Percentiles rank a stretch among this genome's conserved stretches.
Conservation (phyloP, 805 yeast genomes). For the Kuraishia borneana region DNA sequence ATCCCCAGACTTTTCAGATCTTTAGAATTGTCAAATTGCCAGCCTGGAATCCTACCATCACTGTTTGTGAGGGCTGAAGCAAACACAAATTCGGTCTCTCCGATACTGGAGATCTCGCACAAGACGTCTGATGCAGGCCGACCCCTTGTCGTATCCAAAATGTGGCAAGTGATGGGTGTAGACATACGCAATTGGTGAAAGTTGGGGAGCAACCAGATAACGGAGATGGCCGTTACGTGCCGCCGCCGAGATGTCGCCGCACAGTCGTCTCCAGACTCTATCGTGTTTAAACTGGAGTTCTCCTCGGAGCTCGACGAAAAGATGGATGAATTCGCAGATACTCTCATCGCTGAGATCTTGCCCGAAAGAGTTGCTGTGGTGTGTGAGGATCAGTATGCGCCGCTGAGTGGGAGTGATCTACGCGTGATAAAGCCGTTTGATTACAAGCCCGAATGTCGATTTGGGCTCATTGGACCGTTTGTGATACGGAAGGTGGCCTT, state of each 20-base stretch:
- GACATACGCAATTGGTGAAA: constrained; percentile 14
- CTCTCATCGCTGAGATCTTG: too few species aligned
- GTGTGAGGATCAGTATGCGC: too few species aligned
- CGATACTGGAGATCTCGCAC: constrained; percentile 42
- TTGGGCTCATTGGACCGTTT: too few species aligned
- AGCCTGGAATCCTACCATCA: constrained; percentile 71
- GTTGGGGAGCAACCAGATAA: background rate
- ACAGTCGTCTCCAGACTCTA: background rate
- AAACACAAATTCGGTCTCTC: constrained; percentile 28
- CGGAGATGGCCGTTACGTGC: background rate
- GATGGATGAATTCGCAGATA: too few species aligned
- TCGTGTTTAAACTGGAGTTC: background rate
- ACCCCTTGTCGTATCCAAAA: constrained; percentile 76
- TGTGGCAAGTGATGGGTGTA: constrained; percentile 77
- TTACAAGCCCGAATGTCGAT: too few species aligned
- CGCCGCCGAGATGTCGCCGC: background rate
- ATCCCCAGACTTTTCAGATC: constrained; percentile 20
- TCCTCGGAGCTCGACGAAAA: too few species aligned
- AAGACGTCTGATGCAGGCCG: constrained; percentile 71
- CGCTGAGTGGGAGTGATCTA: too few species aligned
- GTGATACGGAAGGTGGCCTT: too few species aligned
- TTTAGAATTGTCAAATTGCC: constrained; percentile 39
- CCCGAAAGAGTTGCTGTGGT: too few species aligned
- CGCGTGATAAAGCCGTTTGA: too few species aligned
- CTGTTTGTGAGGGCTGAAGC: constrained; percentile 61